phyloP scores from a whole-genome alignment of 1,284 basidiomycete species.

The Malassezia pachydermatis region DNA sequence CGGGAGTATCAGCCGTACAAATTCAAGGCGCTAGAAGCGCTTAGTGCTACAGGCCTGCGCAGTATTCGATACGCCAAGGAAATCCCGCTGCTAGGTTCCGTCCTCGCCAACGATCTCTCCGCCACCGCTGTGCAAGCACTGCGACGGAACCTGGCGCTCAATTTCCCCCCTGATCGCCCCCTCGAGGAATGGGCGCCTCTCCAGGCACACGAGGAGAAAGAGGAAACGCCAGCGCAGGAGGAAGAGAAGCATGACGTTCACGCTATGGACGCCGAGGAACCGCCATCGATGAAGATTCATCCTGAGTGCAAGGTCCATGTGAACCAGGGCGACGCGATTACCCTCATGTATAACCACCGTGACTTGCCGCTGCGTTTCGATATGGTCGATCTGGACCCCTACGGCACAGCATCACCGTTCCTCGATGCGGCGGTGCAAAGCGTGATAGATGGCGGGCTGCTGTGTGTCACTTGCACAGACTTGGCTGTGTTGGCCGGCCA shows the following conservation, averaged over 20 bases:
- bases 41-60: slow-evolving; percentile 87
- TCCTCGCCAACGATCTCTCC: slow-evolving; percentile 89
- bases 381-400: slow-evolving; percentile 91
- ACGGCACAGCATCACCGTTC: slow-evolving; percentile 92
- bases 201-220: slow-evolving; percentile 10
- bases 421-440: slow-evolving; percentile 92
- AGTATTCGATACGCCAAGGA: slow-evolving; percentile 97
- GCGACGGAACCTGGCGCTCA: slow-evolving; percentile 76
- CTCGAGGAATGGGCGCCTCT: slow-evolving; percentile 25
- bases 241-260: slow-evolving; percentile 15
- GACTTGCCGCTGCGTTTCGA: slow-evolving; percentile 67
- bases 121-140: slow-evolving; percentile 75
- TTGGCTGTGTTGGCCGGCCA: slow-evolving; percentile 82
- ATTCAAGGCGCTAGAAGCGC: slow-evolving; percentile 79
- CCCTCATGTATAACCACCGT: slow-evolving; percentile 83
- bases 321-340: slow-evolving; percentile 47
- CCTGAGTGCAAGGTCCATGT: slow-evolving; percentile 41
- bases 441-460: slow-evolving; percentile 67
- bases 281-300: slow-evolving; percentile 22
- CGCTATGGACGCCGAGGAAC: not conserved
- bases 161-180: slow-evolving; percentile 58
- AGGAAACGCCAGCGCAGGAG: not conserved
- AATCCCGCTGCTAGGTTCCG: slow-evolving; percentile 77
- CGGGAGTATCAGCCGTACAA: slow-evolving; percentile 56
- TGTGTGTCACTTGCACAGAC: slow-evolving; percentile 95